Base-by-base conservation (phyloP, 371 early-diverging fungal genomes). In the Parasitella parasitica region DNA sequence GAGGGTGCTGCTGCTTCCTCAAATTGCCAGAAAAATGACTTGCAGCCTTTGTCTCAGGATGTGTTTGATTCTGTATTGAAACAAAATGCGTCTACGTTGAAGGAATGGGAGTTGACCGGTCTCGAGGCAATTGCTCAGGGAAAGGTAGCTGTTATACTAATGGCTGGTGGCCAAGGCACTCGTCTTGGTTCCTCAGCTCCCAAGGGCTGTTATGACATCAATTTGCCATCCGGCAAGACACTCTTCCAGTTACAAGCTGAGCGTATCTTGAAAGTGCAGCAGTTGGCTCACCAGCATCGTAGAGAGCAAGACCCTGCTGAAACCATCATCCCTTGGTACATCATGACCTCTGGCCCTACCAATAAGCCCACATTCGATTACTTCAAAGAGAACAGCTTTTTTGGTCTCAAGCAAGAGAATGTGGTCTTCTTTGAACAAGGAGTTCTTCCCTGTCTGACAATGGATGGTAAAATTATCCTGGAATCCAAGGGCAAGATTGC, bases 341-440 rank as follows among this genome's bases (percentile, higher is more conserved):
- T 96, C 66, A 96, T 96, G 96, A 93, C 94, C 43, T 93, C 94
- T 16, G 95, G 91, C n/a, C 94, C 96, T 16, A 96, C 96, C 16
- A 84, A 89, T 58, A 77, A 65, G 1, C 88, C 89, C 18, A 96
- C 95, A 38, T 85, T 82, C 52, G 62, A 70, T 20, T 91, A 81
- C 71, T 96, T 96, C 74, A 82, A 82, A 63, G 72, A 84, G 36
- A 54, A 91, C 75, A 68, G 77, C 61, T 94, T 78, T 79, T 96
- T 93, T 81, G 96, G 96, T 13, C 77, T 96, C 35, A 64, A 82
- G 55, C 20, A 54, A 36, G 24, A 36, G 24, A 36, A 54, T 49
- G 50, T 49, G 5, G 28, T 49, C 26, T 49, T 49, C 20, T 49
- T 49, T 11, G 50, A 49, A 20, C 56, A 56, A 30, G 56, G 56